phyloP scores from a whole-genome alignment of 2,329 filamentous ascomycete genomes.

The Beauveria sp. region DNA sequence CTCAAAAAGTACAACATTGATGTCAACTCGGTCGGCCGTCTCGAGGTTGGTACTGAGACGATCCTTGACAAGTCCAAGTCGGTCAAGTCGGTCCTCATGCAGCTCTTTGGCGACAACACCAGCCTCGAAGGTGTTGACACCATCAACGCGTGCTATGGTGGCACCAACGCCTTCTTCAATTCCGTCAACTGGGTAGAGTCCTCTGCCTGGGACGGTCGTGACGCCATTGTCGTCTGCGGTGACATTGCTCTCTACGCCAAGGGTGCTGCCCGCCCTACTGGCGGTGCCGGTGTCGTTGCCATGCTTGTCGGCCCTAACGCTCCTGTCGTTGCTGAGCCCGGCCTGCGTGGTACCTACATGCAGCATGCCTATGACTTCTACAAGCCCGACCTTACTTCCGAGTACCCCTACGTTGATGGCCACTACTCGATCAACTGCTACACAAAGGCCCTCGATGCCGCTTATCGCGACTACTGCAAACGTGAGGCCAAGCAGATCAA shows the following conservation, averaged over 20 bases:
- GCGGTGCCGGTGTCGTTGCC: conserved; percentile 71
- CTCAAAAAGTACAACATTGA: conserved; percentile 80
- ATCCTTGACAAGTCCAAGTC: conserved; percentile 86
- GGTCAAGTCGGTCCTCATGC: conserved; percentile 82
- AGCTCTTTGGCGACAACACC: conserved; percentile 76
- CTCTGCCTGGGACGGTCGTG: conserved; percentile 76
- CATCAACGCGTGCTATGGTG: conserved; percentile 79
- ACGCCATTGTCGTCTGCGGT: conserved; percentile 71
- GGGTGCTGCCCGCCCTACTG: conserved; percentile 72
- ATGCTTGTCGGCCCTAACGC: conserved; percentile 70
- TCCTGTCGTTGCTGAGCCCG: conserved; percentile 68
- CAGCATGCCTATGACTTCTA: conserved; percentile 83
- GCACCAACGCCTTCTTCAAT: conserved; percentile 80
- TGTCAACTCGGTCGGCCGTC: conserved; percentile 65
- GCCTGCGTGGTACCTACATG: conserved; percentile 74
- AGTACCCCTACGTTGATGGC: conserved; percentile 79
- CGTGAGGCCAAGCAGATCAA: conserved; percentile 51
- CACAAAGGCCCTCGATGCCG: conserved; percentile 69
- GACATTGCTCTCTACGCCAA: conserved; percentile 84
- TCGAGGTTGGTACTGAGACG: conserved; percentile 82
- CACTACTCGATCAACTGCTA: conserved; percentile 80
- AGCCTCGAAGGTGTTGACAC: conserved; percentile 80
- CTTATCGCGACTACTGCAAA: conserved; percentile 74
- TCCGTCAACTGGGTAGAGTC: conserved; percentile 80
- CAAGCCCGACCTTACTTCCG: conserved; percentile 81